phyloP scores from a whole-genome alignment of 2,329 filamentous ascomycete genomes.

The Apiospora pterosperma region DNA sequence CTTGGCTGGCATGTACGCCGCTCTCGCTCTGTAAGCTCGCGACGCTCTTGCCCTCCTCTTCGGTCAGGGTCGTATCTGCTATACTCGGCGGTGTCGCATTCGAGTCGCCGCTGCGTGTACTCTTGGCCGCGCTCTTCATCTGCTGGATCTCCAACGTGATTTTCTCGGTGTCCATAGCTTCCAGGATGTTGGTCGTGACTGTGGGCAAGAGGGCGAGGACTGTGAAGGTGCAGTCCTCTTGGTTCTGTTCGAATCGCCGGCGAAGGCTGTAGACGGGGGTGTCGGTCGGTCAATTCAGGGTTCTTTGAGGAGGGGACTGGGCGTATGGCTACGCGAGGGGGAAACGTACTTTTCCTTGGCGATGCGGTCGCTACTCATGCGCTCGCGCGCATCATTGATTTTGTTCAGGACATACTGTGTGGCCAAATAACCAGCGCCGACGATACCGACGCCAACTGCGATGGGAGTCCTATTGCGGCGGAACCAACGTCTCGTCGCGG shows the following conservation, averaged over 20 bases:
- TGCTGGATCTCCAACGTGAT: constrained; percentile 92
- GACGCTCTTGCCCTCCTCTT: constrained; percentile 79
- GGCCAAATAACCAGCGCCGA: constrained; percentile 87
- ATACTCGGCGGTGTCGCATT: constrained; percentile 50
- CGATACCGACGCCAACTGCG: constrained; percentile 80
- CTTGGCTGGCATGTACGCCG: constrained; percentile 79
- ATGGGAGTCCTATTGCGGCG: constrained; percentile 87
- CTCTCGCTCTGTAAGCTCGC: constrained; percentile 73
- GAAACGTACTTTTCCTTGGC: constrained; percentile 85
- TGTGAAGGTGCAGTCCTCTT: constrained; percentile 97
- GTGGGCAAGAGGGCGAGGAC: constrained; percentile 94
- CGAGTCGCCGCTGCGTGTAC: constrained; percentile 54
- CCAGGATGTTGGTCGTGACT: constrained; percentile 83
- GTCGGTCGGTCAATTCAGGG: background rate
- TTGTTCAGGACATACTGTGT: constrained; percentile 91
- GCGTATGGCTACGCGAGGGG: background rate
- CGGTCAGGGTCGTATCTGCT: constrained; percentile 69
- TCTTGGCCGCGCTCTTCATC: constrained; percentile 72
- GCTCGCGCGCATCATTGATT: constrained; percentile 88
- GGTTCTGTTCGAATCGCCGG: constrained; percentile 96
- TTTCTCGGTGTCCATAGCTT: constrained; percentile 84
- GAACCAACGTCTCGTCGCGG: constrained; percentile 83
- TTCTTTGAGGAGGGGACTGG: background rate
- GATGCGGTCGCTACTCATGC: constrained; percentile 94
- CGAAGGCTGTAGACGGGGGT: constrained; percentile 61